Evolutionary conservation across 345 rosid genomes (phyloP), one percentile per base, ranked within the genome.

Genomic region (Arabidopsis thaliana): DNA sequence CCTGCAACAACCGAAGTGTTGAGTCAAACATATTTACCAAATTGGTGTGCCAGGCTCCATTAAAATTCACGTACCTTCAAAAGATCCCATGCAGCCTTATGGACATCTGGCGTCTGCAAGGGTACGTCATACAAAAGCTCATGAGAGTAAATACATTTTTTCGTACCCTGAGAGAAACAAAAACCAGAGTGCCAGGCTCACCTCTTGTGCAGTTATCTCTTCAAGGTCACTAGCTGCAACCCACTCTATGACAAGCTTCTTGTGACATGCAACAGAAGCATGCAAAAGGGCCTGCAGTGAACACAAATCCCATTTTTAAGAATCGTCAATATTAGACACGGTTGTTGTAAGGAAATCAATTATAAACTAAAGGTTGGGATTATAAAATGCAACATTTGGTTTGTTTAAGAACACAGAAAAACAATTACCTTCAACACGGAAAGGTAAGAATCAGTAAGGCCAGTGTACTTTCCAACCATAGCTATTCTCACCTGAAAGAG

Each of bases 221-320:
- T 90, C 91, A 46, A 90, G 90, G 79, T 90, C 93, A 77, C 87
- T 79, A n/a, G 96, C 93, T 77, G 91, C 85, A 81, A 90, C 85
- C 96, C 96, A 90, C 55, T 88, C 90, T 57, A 90, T 65, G 34
- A 79, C 52, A 66, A 88, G 91, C 82, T 87, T 90, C 81, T 78
- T 83, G 66, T 66, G 83, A 71, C 90, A 88, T 67, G 88, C 84
- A 81, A 90, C 93, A 76, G 93, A 88, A 80, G 96, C 96, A 79
- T 90, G 96, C 83, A 90, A 76, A 64, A 90, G 91, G 73, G 96
- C 93, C 96, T 90, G 81, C 41, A 61, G 53, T 45, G 69, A 55
- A 75, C 58, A 70, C 30, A 71, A 51, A 67, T 36, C 48, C 23
- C 65, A 78, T 1, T 59, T 63, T 23, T 59, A 36, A 73, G 44